Percentiles rank a stretch among this genome's conserved stretches.
These are phyloP conservation scores for Penicillium aurantiogriseum DNA, from an alignment of 2,329 filamentous ascomycete species.

Conservation along the genomic window DNA sequence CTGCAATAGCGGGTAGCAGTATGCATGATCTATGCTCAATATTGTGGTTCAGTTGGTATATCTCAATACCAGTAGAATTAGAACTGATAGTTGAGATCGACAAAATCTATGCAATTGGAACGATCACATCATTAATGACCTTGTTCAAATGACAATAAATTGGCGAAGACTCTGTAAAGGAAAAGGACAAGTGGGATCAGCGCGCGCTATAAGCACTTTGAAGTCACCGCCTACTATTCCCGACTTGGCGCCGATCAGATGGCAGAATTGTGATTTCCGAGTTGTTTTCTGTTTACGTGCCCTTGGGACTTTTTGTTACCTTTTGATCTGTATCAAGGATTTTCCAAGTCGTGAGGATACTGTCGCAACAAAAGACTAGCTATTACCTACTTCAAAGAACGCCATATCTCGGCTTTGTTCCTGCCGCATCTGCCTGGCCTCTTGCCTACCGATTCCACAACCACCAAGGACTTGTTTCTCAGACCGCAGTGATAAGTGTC, in stretches of 20 bases:
- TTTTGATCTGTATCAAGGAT: background rate
- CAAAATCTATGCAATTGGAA: background rate
- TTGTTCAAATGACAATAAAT: background rate
- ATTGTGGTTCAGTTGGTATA: background rate
- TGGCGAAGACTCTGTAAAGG: background rate
- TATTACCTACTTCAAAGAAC: background rate
- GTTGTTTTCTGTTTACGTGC: slow-evolving; percentile 4
- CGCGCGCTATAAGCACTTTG: slow-evolving; percentile 1
- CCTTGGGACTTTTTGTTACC: background rate
- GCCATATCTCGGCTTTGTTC: background rate
- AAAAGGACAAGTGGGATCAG: background rate
- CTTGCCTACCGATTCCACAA: background rate
- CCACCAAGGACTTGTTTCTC: background rate
- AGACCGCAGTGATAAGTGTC: background rate
- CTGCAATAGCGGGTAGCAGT: background rate
- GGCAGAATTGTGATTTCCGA: slow-evolving; percentile 7
- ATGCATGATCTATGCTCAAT: background rate
- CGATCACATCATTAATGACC: slow-evolving; percentile 12
- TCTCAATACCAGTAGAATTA: background rate
- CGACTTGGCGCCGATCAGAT: slow-evolving; percentile 2
- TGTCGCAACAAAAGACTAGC: background rate
- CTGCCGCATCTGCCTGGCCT: background rate
- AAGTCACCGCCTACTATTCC: slow-evolving; percentile 1
- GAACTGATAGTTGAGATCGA: background rate
- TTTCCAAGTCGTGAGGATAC: too few species aligned